Evolutionary conservation across 1,139 yeast species (phyloP).

Genomic region (Chernovozyma sophiae-reginae): DNA sequence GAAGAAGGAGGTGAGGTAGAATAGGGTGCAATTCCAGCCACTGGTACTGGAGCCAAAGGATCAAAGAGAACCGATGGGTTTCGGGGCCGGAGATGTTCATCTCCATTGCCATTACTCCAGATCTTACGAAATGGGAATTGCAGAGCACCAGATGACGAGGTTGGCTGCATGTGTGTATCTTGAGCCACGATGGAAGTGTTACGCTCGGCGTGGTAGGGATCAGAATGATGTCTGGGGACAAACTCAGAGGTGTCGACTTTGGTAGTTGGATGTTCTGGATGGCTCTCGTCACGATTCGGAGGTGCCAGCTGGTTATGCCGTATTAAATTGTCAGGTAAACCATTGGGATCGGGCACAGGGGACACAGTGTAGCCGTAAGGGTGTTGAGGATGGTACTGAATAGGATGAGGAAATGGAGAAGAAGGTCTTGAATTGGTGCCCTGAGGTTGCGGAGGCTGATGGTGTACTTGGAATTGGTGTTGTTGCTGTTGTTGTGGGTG

Average conservation of each 20-base stretch:
- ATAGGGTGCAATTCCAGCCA: background rate
- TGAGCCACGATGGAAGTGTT: background rate
- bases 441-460: too few species aligned
- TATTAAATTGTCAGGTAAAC: background rate
- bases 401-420: slow-evolving; percentile 1
- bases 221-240: background rate
- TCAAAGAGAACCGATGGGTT: slow-evolving; percentile 36
- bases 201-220: background rate
- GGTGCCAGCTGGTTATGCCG: background rate
- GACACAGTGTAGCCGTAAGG: slow-evolving; percentile 1
- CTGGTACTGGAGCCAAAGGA: slow-evolving; percentile 32
- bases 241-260: background rate
- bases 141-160: background rate
- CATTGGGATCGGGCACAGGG: background rate
- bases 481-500: too few species aligned
- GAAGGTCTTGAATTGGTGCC: background rate
- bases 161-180: too few species aligned
- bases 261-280: background rate
- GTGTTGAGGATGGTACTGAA: background rate
- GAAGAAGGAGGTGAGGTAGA: background rate
- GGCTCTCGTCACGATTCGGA: background rate
- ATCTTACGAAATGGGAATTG: slow-evolving; percentile 28
- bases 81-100: slow-evolving; percentile 20
- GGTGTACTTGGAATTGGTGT: too few species aligned
- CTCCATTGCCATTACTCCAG: slow-evolving; percentile 23